Evolutionary conservation across 495 filamentous ascomycete genomes (phyloP).

Genomic region (Apodospora peruviana): DNA sequence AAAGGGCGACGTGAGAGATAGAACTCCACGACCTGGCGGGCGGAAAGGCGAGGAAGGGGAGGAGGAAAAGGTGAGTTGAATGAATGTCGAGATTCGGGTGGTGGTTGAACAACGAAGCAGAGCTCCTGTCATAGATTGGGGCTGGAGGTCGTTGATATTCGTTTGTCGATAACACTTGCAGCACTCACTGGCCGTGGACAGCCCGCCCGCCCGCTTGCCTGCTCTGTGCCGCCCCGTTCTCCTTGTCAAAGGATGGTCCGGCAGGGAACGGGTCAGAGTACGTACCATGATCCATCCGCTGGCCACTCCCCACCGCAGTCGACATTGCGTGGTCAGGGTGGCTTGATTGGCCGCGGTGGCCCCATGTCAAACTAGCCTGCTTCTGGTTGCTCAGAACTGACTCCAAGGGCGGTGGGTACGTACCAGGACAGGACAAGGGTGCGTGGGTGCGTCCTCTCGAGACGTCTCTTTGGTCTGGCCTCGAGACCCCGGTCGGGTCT

Average conservation of each 20-base stretch:
- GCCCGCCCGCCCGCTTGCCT: constrained; percentile 1
- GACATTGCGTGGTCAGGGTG: constrained; percentile 27
- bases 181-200: not conserved
- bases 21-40: constrained; percentile 10
- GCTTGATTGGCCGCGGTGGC: constrained; percentile 25
- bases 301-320: too few species aligned
- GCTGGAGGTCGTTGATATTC: constrained; percentile 30
- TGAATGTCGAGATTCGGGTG: constrained; percentile 28
- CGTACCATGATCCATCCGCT: too few species aligned
- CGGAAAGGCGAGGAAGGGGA: constrained; percentile 13
- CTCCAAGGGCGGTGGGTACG: not conserved
- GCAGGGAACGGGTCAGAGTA: constrained; percentile 1
- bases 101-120: constrained; percentile 21
- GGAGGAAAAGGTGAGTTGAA: constrained; percentile 22
- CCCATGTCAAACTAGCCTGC: constrained; percentile 25
- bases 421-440: not conserved
- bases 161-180: constrained; percentile 11
- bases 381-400: not conserved
- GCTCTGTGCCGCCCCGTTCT: constrained; percentile 27
- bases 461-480: not conserved
- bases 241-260: constrained; percentile 19
- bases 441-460: not conserved
- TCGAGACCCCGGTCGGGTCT: not conserved
- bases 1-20: constrained; percentile 8
- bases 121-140: constrained; percentile 21